These are phyloP conservation scores for Bryoglossum gracile DNA, from an alignment of 495 filamentous ascomycete genomes.

Conservation along the genomic window DNA sequence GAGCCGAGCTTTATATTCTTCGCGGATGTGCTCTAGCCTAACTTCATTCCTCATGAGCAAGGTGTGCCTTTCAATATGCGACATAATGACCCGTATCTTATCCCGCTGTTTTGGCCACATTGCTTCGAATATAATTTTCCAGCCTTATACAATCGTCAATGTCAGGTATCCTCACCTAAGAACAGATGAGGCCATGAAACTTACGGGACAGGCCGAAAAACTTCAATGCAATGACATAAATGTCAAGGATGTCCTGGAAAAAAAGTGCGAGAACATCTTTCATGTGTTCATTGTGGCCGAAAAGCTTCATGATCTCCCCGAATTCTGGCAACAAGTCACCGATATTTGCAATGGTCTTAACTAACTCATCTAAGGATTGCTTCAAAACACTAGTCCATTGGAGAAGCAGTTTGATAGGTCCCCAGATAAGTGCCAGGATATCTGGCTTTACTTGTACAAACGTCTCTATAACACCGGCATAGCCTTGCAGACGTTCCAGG, in stretches of 20 bases:
- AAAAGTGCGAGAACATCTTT: constrained; percentile 27
- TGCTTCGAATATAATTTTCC: constrained; percentile 18
- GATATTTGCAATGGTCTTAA: constrained; percentile 16
- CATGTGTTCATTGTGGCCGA: constrained; percentile 17
- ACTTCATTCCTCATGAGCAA: constrained; percentile 21
- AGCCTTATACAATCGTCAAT: constrained; percentile 7
- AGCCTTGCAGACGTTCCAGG: constrained; percentile 24
- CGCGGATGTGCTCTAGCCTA: constrained; percentile 19
- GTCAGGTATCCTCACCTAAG: background rate
- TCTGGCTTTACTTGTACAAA: constrained; percentile 32
- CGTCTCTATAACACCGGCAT: constrained; percentile 23
- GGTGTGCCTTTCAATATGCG: constrained; percentile 15
- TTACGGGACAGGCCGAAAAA: constrained; percentile 25
- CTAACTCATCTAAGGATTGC: constrained; percentile 25
- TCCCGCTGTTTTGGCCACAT: constrained; percentile 18
- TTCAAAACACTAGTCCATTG: constrained; percentile 25
- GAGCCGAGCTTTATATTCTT: constrained; percentile 20
- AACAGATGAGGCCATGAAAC: constrained; percentile 4
- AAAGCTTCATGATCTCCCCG: constrained; percentile 3
- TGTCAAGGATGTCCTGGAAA: constrained; percentile 31
- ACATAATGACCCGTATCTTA: constrained; percentile 15
- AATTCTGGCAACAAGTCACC: constrained; percentile 17
- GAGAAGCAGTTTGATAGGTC: constrained; percentile 30
- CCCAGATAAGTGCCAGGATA: constrained; percentile 30
- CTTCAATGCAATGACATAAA: constrained; percentile 24